Base-by-base conservation (phyloP, 2,329 filamentous ascomycete genomes). In the Talaromyces atroroseus region DNA sequence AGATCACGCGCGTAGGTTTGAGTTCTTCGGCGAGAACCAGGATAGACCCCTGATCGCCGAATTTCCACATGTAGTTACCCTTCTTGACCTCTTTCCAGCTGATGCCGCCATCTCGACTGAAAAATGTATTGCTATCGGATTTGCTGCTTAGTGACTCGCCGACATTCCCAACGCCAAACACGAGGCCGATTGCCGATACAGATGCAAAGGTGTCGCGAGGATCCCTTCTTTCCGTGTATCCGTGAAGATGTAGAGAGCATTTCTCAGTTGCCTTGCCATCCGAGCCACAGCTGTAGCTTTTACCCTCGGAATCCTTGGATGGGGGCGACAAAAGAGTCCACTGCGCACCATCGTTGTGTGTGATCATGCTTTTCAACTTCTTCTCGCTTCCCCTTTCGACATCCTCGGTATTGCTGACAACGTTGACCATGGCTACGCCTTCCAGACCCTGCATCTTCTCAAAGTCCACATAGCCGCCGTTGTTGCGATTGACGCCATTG, bases 401-500 rank as follows among this genome's bases (percentile, higher is more conserved):
- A 32, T 86, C 83, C 34, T 87, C 78, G 24, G 80, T 74, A 66
- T 97, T 97, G 49, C 82, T 79, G 18, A 99, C 90, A 7, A 89
- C 77, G 66, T 99, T 99, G 67, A 91, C 89, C 61, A 99, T 72
- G 16, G 86, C 85, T 51, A 99, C 90, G 45, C 94, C 94, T 71
- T 99, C 92, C 14, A 99, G 79, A 2, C 91, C 91, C 49, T 89
- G 82, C 78, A 96, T 90, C 76, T 95, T 96, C 71, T 99, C 94
- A 71, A 95, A 99, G 69, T 99, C 94, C 46, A 96, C 92, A 66
- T 86, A 96, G 45, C 86, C 91, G 1, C 70, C 64, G 12, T 80
- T 76, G 67, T 96, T 85, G 63, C 90, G 83, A 72, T 97, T 96
- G 67, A 97, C 90, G 20, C 83, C 84, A 49, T 83, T 78, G 23